Percentiles rank a stretch among this genome's conserved stretches.
Evolutionary conservation across 805 yeast species (phyloP).

Genomic region (Saturnispora halmiae): DNA sequence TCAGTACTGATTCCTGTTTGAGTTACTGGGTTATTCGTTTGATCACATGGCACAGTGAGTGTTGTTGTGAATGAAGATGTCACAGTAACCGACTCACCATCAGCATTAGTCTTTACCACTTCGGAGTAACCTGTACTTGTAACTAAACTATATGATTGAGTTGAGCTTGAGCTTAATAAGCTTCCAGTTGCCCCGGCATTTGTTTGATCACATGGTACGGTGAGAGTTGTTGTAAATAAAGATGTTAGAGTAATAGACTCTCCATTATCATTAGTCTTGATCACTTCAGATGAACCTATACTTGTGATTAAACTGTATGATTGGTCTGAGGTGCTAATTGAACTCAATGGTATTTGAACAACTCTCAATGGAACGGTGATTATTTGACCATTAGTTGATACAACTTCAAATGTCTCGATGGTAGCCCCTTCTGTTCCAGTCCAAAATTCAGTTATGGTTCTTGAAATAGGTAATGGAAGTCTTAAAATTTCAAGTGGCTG

Average conservation of each 20-base stretch:
- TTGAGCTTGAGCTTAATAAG: too few species aligned
- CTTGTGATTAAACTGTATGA: neutral
- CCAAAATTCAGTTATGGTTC: neutral
- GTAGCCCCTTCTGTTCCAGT: neutral
- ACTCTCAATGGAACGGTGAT: slow-evolving; percentile 1
- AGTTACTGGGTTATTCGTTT: neutral
- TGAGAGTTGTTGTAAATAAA: neutral
- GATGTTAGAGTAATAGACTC: neutral
- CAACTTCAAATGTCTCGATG: neutral
- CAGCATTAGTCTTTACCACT: neutral
- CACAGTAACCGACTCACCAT: neutral
- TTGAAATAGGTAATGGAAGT: slow-evolving; percentile 1
- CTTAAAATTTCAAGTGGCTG: slow-evolving; percentile 3
- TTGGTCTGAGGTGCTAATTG: neutral
- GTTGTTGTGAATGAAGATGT: neutral
- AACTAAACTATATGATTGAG: neutral
- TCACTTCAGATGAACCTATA: neutral
- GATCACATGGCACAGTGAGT: neutral
- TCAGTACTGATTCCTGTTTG: neutral
- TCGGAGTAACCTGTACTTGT: neutral
- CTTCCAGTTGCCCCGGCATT: too few species aligned
- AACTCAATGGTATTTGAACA: slow-evolving; percentile 1
- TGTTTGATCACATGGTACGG: neutral
- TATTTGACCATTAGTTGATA: neutral
- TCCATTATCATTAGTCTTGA: neutral